These are phyloP conservation scores for Phyllosticta citribraziliensis DNA, from an alignment of 2,329 filamentous ascomycete genomes.

Conservation along the genomic window DNA sequence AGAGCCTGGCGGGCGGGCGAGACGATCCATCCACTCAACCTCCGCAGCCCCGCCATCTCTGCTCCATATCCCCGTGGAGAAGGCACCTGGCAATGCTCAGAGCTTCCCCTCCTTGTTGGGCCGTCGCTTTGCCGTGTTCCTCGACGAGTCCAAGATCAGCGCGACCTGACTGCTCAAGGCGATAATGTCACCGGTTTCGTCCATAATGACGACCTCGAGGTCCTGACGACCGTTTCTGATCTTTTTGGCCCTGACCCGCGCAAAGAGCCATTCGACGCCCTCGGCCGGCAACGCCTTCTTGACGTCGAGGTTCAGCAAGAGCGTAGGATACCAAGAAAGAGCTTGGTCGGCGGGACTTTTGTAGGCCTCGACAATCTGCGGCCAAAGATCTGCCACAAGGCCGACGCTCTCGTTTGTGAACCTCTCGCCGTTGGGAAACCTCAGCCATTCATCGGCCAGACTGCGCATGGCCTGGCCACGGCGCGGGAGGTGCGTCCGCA, in stretches of 20 bases:
- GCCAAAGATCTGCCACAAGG: constrained; percentile 60
- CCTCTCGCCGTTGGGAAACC: constrained; percentile 47
- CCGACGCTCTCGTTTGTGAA: constrained; percentile 58
- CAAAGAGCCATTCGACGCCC: constrained; percentile 64
- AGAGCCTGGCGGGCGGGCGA: neutral
- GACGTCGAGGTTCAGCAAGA: constrained; percentile 65
- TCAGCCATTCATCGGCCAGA: constrained; percentile 57
- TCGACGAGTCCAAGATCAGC: constrained; percentile 51
- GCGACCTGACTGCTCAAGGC: constrained; percentile 59
- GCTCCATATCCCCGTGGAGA: neutral
- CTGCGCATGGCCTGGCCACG: constrained; percentile 30
- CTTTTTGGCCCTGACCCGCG: constrained; percentile 54
- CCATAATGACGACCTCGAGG: constrained; percentile 58
- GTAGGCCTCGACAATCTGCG: constrained; percentile 50
- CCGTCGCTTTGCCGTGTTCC: constrained; percentile 49
- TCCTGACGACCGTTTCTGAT: constrained; percentile 66
- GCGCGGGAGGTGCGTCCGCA: constrained; percentile 45
- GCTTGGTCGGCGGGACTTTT: constrained; percentile 23
- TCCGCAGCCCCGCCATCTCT: neutral
- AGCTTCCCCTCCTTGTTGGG: constrained; percentile 20
- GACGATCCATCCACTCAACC: neutral
- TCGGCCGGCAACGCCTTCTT: constrained; percentile 60
- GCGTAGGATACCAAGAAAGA: constrained; percentile 64
- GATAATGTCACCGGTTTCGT: constrained; percentile 54
- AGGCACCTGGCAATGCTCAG: neutral